Evolutionary conservation across 179 eudicot genomes (phyloP).

Genomic region (Corrigiola litoralis): DNA sequence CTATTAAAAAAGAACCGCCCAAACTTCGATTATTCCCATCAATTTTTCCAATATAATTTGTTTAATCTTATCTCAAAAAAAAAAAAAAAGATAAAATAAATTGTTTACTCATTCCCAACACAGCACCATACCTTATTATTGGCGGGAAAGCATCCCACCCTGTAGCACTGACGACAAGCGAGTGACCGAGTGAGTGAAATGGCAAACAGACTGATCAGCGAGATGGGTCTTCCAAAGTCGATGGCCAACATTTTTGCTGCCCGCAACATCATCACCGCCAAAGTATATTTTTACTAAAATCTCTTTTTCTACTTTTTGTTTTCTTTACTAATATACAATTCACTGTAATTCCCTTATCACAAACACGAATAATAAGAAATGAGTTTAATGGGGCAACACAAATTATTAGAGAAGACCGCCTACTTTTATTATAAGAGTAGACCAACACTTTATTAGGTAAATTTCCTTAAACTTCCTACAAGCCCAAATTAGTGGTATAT

Average conservation of each 20-base stretch:
- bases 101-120: not conserved
- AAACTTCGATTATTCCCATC: too few species aligned
- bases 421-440: too few species aligned
- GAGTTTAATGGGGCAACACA: too few species aligned
- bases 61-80: too few species aligned
- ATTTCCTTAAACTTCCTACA: too few species aligned
- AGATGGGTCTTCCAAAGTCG: conserved; percentile 70
- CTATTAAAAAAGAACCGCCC: too few species aligned
- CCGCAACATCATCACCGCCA: conserved; percentile 69
- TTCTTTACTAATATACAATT: not conserved
- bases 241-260: conserved; percentile 72
- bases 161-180: not conserved
- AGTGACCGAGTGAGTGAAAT: conserved; percentile 28
- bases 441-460: too few species aligned
- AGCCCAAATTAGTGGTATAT: too few species aligned
- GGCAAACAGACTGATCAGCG: conserved; percentile 77
- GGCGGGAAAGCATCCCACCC: conserved; percentile 32
- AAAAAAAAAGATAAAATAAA: not conserved
- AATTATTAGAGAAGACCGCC: too few species aligned
- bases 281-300: conserved; percentile 31
- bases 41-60: too few species aligned
- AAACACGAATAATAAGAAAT: too few species aligned
- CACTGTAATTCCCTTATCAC: too few species aligned
- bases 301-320: not conserved
- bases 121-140: conserved; percentile 4